Evolutionary conservation across 345 rosid genomes (phyloP).

Genomic region (Salix koriyanagi): DNA sequence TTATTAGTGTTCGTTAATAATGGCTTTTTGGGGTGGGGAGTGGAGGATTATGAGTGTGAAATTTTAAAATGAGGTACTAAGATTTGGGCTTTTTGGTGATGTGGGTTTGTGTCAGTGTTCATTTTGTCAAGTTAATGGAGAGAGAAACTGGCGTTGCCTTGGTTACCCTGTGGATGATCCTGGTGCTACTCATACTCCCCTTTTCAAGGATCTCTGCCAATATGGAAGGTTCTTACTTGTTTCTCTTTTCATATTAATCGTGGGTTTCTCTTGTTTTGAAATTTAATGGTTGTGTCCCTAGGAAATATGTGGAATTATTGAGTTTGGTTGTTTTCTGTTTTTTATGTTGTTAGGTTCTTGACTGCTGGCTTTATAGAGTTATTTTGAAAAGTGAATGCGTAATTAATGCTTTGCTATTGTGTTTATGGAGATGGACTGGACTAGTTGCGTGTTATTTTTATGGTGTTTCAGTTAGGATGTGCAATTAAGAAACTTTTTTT

Average conservation of each 20-base stretch:
- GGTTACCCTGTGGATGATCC: constrained; percentile 21
- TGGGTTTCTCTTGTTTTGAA: not conserved
- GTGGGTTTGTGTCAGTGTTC: constrained; percentile 7
- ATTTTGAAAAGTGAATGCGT: not conserved
- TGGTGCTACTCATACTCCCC: constrained; percentile 7
- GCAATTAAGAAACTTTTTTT: not conserved
- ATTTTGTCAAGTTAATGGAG: constrained; percentile 21
- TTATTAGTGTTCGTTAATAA: not conserved
- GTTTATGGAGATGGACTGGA: not conserved
- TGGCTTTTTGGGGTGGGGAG: not conserved
- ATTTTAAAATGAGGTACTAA: constrained; percentile 6
- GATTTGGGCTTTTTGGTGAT: constrained; percentile 6
- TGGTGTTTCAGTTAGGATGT: not conserved
- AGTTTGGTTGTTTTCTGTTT: not conserved
- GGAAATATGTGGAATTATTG: not conserved
- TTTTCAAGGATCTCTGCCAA: constrained; percentile 31
- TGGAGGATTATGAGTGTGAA: not conserved
- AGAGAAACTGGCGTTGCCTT: constrained; percentile 7
- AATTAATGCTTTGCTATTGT: not conserved
- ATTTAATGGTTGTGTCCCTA: not conserved
- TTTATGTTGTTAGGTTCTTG: not conserved
- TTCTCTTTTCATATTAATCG: not conserved
- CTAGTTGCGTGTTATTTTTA: not conserved
- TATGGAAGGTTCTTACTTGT: constrained; percentile 24
- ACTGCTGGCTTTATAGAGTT: not conserved